phyloP scores from a whole-genome alignment of 1,139 yeast genomes.

The Suhomyces bokatorum region DNA sequence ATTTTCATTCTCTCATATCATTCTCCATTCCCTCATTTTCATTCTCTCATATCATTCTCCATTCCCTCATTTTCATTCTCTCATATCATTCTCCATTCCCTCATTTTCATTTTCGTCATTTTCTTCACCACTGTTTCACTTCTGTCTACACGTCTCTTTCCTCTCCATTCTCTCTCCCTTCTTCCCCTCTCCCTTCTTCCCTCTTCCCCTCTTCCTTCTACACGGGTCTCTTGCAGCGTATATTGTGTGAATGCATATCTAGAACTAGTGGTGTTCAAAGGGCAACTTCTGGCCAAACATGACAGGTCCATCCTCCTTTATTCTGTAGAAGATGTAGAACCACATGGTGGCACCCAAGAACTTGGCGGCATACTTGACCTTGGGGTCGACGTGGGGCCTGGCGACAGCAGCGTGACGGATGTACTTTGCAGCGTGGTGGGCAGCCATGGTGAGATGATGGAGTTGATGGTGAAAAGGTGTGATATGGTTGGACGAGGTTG shows the following conservation, averaged over 20 bases:
- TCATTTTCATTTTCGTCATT: too few relatives aligned
- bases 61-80: too few relatives aligned
- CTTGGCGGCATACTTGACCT: constrained; percentile 60
- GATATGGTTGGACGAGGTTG: constrained; percentile 16
- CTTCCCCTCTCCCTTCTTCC: not conserved
- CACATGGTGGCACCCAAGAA: constrained; percentile 81
- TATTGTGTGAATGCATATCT: constrained; percentile 1
- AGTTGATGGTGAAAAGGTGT: constrained; percentile 6
- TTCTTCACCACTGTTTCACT: too few relatives aligned
- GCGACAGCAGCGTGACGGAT: constrained; percentile 56
- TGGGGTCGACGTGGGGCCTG: constrained; percentile 54
- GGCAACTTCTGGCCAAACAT: constrained; percentile 52
- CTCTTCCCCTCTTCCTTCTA: not conserved
- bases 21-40: too few relatives aligned
- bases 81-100: too few relatives aligned
- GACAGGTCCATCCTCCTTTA: constrained; percentile 68
- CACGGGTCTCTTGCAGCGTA: not conserved
- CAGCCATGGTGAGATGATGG: constrained; percentile 32
- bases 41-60: too few relatives aligned
- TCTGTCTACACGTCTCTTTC: not conserved
- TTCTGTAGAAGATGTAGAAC: constrained; percentile 81
- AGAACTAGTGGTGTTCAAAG: constrained; percentile 38
- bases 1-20: too few relatives aligned
- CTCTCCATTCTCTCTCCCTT: not conserved
- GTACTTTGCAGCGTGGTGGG: constrained; percentile 44